Percentiles rank a stretch among this genome's conserved stretches.
phyloP scores from a whole-genome alignment of 305 asterid species.

The Salvia sclarea region DNA sequence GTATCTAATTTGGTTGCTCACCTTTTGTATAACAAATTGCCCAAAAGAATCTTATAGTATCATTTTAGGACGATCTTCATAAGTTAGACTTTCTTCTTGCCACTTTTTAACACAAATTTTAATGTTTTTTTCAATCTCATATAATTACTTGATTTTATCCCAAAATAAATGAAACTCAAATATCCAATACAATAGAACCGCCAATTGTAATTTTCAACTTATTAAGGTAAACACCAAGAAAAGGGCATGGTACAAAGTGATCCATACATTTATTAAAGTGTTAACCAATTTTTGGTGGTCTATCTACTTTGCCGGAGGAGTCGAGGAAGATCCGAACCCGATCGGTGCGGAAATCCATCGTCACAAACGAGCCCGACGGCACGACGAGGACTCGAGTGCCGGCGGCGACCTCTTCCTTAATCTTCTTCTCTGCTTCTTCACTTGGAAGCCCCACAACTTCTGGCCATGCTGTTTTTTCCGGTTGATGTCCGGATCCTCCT shows the following conservation, averaged over 20 bases:
- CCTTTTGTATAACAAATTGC: not conserved
- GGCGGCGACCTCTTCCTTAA: constrained; percentile 47
- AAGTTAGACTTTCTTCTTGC: too few relatives aligned
- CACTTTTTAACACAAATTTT: too few relatives aligned
- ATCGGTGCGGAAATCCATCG: constrained; percentile 30
- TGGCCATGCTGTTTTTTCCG: constrained; percentile 48
- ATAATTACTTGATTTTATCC: too few relatives aligned
- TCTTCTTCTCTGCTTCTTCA: constrained; percentile 57
- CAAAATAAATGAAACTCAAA: too few relatives aligned
- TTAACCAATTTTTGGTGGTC: constrained; percentile 39
- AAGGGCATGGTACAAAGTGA: not conserved
- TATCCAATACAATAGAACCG: too few relatives aligned
- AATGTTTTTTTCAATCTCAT: too few relatives aligned
- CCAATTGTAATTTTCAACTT: too few relatives aligned
- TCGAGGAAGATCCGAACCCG: constrained; percentile 45
- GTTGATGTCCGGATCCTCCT: not conserved
- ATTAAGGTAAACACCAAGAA: too few relatives aligned
- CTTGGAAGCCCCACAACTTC: constrained; percentile 56
- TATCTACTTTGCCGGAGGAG: constrained; percentile 35
- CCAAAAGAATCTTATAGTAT: too few relatives aligned
- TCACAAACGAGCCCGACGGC: constrained; percentile 28
- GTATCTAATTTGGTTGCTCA: not conserved
- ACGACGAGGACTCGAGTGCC: constrained; percentile 29
- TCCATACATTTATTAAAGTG: not conserved
- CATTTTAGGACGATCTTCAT: too few relatives aligned